A percentile compares a stretch with the other conserved stretches of the same genome.
These are phyloP conservation scores for Plantago major DNA, from an alignment of 257 asterid genomes.

Conservation along the genomic window DNA sequence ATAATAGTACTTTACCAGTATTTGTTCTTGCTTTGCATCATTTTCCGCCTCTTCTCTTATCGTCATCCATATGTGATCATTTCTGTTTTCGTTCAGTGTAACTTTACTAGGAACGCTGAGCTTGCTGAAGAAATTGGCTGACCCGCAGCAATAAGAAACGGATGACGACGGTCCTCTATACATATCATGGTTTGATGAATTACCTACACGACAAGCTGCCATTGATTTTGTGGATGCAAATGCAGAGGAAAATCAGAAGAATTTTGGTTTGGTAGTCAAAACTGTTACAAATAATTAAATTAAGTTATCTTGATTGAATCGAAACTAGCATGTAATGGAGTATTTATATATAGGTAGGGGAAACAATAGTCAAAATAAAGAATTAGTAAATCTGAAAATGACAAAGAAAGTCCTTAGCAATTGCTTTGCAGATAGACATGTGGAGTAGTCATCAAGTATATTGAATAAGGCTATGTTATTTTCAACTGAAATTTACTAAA, in stretches of 20 bases:
- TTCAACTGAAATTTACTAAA: too few species aligned
- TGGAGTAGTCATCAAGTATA: too few species aligned
- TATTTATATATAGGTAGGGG: too few species aligned
- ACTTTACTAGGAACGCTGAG: conserved; percentile 7
- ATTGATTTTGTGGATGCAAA: conserved; percentile 16
- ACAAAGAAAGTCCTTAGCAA: conserved; percentile 15
- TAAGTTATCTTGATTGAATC: background rate
- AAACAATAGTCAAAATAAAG: too few species aligned
- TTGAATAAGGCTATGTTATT: too few species aligned
- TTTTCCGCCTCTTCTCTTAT: conserved; percentile 28
- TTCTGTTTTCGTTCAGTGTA: conserved; percentile 22
- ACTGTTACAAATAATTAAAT: background rate
- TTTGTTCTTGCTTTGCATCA: conserved; percentile 28
- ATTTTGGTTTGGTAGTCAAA: background rate
- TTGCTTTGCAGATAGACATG: conserved; percentile 14
- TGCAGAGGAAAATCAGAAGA: background rate
- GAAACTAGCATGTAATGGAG: too few species aligned
- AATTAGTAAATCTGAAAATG: background rate
- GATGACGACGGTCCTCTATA: background rate
- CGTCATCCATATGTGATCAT: conserved; percentile 33
- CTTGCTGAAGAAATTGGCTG: conserved; percentile 5
- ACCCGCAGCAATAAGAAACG: conserved; percentile 8
- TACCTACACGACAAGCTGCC: conserved; percentile 26
- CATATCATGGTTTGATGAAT: conserved; percentile 5
- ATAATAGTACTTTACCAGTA: conserved; percentile 25